Evolutionary conservation across 495 filamentous ascomycete genomes (phyloP).

Genomic region (Daldinia loculata): DNA sequence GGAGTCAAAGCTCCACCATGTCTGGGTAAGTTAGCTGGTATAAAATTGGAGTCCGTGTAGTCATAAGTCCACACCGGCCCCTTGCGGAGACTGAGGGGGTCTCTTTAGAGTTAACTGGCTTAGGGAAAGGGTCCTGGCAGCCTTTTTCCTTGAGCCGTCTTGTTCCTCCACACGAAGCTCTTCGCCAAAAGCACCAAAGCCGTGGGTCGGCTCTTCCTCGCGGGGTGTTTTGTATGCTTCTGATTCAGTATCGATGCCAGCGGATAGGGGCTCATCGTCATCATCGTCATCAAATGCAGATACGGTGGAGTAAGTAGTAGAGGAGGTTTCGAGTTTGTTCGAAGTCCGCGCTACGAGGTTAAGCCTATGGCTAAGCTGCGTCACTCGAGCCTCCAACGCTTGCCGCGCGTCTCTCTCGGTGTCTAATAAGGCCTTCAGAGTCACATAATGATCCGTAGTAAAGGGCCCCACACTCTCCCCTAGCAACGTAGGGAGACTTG

Average conservation of each 20-base stretch:
- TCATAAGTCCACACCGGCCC: constrained; percentile 43
- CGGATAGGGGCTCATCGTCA: constrained; percentile 43
- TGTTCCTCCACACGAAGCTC: constrained; percentile 48
- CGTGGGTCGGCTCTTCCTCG: constrained; percentile 48
- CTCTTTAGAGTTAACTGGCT: constrained; percentile 58
- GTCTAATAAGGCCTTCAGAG: constrained; percentile 56
- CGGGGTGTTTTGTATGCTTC: constrained; percentile 57
- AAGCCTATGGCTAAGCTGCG: constrained; percentile 55
- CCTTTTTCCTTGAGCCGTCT: constrained; percentile 53
- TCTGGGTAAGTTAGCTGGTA: constrained; percentile 2
- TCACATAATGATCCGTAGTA: constrained; percentile 49
- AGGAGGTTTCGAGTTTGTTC: constrained; percentile 35
- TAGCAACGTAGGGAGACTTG: constrained; percentile 53
- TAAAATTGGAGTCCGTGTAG: constrained; percentile 36
- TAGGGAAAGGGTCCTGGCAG: constrained; percentile 58
- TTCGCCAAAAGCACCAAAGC: constrained; percentile 57
- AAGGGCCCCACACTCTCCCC: constrained; percentile 42
- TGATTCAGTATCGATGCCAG: constrained; percentile 38
- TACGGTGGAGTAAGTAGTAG: constrained; percentile 39
- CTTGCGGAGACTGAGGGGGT: constrained; percentile 15
- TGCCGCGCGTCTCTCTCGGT: constrained; percentile 59
- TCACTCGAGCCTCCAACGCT: constrained; percentile 60
- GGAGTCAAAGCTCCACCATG: neutral
- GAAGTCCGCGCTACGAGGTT: constrained; percentile 51
- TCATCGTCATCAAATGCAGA: constrained; percentile 52